A percentile compares a stretch with the other conserved stretches of the same genome.
Evolutionary conservation across 176 grass and related monocot genomes (phyloP).

Genomic region (barley (Hordeum vulgare)): MorexV3_pseudomolecules_assembly NC_058524.1:39704916-39705415

Average conservation of each 20-base stretch:
- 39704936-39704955: background rate
- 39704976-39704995: background rate
- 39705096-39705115: background rate
- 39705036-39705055: background rate
- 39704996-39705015: background rate
- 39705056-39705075: background rate
- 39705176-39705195: background rate
- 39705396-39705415: background rate
- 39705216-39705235: background rate
- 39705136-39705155: background rate
- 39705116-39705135: background rate
- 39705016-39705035: background rate
- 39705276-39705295: background rate
- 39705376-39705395: background rate
- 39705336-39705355: background rate
- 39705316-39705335: background rate
- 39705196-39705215: rapidly evolving
- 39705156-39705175: background rate
- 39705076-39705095: background rate
- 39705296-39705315: background rate
- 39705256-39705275: background rate
- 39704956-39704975: background rate
- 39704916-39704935: background rate
- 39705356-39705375: too few species aligned
- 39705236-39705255: background rate